phyloP scores from a whole-genome alignment of 1,284 basidiomycete species.

The Cryptococcus hybrid region DNA sequence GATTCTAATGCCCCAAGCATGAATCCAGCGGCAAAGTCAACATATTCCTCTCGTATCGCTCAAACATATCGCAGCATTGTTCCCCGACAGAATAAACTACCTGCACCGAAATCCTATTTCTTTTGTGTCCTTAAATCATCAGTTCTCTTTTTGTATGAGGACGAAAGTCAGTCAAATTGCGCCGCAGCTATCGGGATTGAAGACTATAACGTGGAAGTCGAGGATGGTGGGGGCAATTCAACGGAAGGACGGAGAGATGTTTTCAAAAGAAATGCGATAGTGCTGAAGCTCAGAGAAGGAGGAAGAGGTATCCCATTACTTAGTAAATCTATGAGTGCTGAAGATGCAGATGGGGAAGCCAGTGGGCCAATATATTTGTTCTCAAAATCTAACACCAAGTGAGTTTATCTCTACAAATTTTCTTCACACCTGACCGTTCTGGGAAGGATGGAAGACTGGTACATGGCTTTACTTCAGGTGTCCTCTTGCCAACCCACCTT shows the following conservation, averaged over 20 bases:
- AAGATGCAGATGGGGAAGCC: conserved; percentile 48
- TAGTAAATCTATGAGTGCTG: conserved; percentile 31
- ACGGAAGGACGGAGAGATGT: conserved; percentile 67
- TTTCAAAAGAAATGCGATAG: conserved; percentile 81
- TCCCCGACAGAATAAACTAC: conserved; percentile 57
- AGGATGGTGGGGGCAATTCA: conserved; percentile 57
- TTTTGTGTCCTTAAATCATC: conserved; percentile 83
- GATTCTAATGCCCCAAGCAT: conserved; percentile 67
- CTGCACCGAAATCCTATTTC: conserved; percentile 82
- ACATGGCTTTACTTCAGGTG: conserved; percentile 77
- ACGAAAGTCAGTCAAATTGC: conserved; percentile 81
- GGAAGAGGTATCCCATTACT: conserved; percentile 31
- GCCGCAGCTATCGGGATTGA: conserved; percentile 75
- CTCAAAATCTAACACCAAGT: conserved; percentile 70
- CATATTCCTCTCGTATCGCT: conserved; percentile 30
- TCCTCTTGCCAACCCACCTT: conserved; percentile 55
- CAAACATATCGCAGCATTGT: conserved; percentile 44
- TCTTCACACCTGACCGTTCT: conserved; percentile 1
- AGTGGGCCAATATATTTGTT: conserved; percentile 84
- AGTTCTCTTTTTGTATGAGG: conserved; percentile 86
- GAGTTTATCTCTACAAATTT: conserved; percentile 11
- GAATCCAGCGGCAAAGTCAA: conserved; percentile 26
- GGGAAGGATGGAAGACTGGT: conserved; percentile 76
- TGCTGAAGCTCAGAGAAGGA: conserved; percentile 57
- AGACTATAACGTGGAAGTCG: conserved; percentile 69